Evolutionary conservation across 176 grass and related monocot genomes (phyloP), one percentile per base, ranked within the genome.

Genomic region (Aegilops speltoides): DNA sequence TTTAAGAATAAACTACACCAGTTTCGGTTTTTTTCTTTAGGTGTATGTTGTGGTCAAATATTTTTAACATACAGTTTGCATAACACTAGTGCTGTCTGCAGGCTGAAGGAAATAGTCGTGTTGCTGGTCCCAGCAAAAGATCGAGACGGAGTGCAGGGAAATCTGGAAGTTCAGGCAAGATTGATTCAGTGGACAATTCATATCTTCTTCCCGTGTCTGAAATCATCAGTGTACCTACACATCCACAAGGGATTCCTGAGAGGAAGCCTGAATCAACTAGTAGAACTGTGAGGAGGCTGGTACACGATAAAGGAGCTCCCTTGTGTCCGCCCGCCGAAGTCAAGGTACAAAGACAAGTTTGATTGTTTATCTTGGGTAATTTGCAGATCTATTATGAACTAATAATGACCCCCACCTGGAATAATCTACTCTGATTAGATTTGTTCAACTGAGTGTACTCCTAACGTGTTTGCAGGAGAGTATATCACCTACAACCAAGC

Each of bases 201-300:
- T 85, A 41, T 67, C 89, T 82, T 46, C 48, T 88, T 65, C 93
- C 93, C 79, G 82, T 88, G 46, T 89, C 92, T 79, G 82, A 86
- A 87, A 89, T 88, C 25, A 89, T 95, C 69, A 88, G 79, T 43
- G 89, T 93, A 31, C 82, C 82, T 54, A 69, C 73, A 89, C 83
- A 80, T 57, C 68, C 86, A 20, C 91, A 83, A 63, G 86, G 77
- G 31, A 78, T 80, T 88, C 43, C 88, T 72, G 84, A 86, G 73
- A 84, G 65, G 88, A 93, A 82, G 64, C 33, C 70, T 60, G 80
- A 85, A 59, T 76, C 86, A 43, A 31, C 74, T 34, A 79, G 29
- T 29, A 87, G 46, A 31, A 64, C 84, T 79, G 70, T 7, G 10
- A 81, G 73, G 73, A 31, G 73, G 8, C 16, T 17, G 41, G 79